Conservation (phyloP, 2,329 filamentous ascomycete species). For the Exutisphaerella laricina region DNA sequence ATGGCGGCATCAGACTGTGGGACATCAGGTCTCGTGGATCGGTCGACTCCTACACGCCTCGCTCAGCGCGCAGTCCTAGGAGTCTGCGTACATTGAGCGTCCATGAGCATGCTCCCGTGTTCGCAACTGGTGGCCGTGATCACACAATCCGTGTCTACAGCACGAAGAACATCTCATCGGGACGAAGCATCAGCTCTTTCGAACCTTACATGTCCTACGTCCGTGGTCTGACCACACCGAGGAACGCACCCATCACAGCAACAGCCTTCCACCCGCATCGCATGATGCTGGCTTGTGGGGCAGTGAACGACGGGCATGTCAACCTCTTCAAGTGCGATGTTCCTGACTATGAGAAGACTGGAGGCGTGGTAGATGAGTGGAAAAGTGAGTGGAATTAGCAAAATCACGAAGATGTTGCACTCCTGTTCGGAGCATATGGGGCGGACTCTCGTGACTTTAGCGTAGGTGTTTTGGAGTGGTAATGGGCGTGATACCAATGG, state of each 20-base stretch:
- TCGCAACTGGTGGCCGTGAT: slow-evolving; percentile 84
- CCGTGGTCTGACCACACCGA: slow-evolving; percentile 17
- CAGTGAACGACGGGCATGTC: slow-evolving; percentile 80
- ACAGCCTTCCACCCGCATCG: slow-evolving; percentile 95
- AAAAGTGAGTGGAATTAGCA: slow-evolving; percentile 6
- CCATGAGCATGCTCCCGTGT: slow-evolving; percentile 94
- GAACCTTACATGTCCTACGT: slow-evolving; percentile 74
- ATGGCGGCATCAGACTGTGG: slow-evolving; percentile 93
- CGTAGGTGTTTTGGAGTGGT: too few species aligned
- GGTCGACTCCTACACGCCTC: slow-evolving; percentile 23
- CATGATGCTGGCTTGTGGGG: slow-evolving; percentile 82
- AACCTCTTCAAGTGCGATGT: slow-evolving; percentile 61
- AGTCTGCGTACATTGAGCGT: slow-evolving; percentile 69
- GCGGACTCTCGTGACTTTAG: too few species aligned
- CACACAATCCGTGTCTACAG: slow-evolving; percentile 92
- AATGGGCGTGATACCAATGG: too few species aligned
- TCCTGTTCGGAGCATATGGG: too few species aligned
- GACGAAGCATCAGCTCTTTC: slow-evolving; percentile 45
- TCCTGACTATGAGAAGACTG: slow-evolving; percentile 14
- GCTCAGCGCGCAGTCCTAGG: slow-evolving; percentile 49
- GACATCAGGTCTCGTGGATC: slow-evolving; percentile 68
- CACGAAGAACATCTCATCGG: slow-evolving; percentile 63
- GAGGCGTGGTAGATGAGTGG: slow-evolving; percentile 7
- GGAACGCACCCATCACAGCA: slow-evolving; percentile 71
- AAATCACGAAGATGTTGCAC: too few species aligned